phyloP scores from a whole-genome alignment of 495 filamentous ascomycete species.

The Amphirosellinia nigrospora region DNA sequence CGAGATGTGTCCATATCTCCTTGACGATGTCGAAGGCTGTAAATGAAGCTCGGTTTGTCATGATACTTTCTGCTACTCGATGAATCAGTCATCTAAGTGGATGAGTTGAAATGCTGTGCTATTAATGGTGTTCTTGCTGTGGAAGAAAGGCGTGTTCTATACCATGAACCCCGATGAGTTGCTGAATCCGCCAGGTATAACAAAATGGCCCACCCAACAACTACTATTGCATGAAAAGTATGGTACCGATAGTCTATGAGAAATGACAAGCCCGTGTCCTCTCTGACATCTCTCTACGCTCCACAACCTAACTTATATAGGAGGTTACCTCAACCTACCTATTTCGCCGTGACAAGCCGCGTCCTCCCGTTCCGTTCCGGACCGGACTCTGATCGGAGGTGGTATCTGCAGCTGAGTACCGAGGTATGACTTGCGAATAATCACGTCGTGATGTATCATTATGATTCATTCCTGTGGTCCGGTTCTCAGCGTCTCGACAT shows the following conservation, averaged over 20 bases:
- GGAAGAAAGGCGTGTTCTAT: background rate
- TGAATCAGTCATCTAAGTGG: background rate
- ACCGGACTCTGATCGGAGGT: slow-evolving; percentile 3
- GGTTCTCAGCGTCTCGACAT: background rate
- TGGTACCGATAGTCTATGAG: background rate
- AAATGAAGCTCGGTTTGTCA: slow-evolving; percentile 19
- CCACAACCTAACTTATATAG: background rate
- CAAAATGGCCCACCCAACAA: background rate
- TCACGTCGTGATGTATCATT: background rate
- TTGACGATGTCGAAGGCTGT: slow-evolving; percentile 25
- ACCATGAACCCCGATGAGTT: background rate
- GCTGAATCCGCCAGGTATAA: background rate
- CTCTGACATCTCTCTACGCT: too few species aligned
- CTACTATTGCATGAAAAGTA: background rate
- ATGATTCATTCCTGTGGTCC: background rate
- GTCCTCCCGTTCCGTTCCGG: slow-evolving; percentile 9
- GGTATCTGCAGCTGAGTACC: background rate
- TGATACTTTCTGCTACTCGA: background rate
- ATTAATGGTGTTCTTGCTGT: background rate
- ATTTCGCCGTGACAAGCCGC: slow-evolving; percentile 12
- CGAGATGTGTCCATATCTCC: slow-evolving; percentile 30
- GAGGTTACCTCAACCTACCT: background rate
- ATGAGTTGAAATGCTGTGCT: background rate
- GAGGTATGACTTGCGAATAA: background rate
- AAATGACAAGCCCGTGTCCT: background rate